Conservation (phyloP, 2,329 filamentous ascomycete genomes). For the Sclerotinia subarctica region DNA sequence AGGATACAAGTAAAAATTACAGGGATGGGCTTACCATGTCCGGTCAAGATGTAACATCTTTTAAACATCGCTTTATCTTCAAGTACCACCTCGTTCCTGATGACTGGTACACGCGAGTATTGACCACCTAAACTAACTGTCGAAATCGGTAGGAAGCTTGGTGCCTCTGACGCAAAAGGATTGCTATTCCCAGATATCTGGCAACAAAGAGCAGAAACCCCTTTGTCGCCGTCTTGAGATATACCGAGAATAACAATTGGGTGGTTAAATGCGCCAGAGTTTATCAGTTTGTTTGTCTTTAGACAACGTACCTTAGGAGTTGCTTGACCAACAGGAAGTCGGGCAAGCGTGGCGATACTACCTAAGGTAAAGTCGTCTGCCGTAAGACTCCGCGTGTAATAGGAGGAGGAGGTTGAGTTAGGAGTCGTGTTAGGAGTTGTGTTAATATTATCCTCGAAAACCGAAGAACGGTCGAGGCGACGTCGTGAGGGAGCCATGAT, state of each 20-base stretch:
- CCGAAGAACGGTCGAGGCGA: not conserved
- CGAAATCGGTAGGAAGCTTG: not conserved
- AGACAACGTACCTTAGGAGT: not conserved
- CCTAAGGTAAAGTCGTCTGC: not conserved
- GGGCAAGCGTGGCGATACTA: not conserved
- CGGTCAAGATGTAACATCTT: not conserved
- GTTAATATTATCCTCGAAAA: not conserved
- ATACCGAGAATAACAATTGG: not conserved
- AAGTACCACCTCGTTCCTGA: not conserved
- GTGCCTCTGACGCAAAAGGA: not conserved
- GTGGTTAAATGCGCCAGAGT: not conserved
- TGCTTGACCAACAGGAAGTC: not conserved
- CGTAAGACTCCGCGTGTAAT: not conserved
- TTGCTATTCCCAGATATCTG: not conserved
- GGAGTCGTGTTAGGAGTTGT: not conserved
- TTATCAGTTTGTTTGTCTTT: not conserved
- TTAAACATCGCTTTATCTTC: not conserved
- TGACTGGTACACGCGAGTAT: not conserved
- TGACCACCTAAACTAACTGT: not conserved
- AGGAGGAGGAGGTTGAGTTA: not conserved
- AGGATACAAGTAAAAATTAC: not conserved
- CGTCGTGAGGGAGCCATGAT: not conserved
- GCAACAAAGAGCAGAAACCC: not conserved
- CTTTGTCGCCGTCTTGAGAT: not conserved
- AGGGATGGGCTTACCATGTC: not conserved